phyloP scores from a whole-genome alignment of 176 grass and related monocot genomes.

The Avena insularis region DNA sequence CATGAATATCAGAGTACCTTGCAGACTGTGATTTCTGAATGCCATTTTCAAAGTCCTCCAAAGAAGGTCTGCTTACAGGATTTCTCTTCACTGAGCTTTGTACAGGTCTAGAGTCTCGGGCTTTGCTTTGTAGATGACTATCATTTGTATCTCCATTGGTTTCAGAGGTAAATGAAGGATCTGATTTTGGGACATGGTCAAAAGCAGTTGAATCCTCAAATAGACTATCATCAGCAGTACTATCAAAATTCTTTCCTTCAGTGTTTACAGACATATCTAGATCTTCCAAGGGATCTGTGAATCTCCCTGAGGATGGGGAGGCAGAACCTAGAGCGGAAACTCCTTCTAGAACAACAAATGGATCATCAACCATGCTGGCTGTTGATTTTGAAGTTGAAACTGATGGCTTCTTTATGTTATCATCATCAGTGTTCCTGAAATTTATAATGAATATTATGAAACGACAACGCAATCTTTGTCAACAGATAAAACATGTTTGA shows the following conservation, averaged over 20 bases:
- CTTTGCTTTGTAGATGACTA: constrained; percentile 40
- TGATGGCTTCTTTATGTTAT: constrained; percentile 49
- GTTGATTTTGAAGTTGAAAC: constrained; percentile 49
- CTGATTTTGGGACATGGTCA: constrained; percentile 55
- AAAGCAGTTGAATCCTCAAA: constrained; percentile 60
- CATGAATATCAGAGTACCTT: constrained; percentile 59
- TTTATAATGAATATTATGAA: constrained; percentile 31
- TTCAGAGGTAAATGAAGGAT: constrained; percentile 59
- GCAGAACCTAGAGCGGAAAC: constrained; percentile 53
- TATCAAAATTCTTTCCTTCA: constrained; percentile 48
- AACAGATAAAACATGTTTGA: not conserved
- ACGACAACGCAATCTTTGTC: not conserved
- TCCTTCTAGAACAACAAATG: constrained; percentile 79
- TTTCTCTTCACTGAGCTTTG: constrained; percentile 57
- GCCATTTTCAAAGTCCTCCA: constrained; percentile 57
- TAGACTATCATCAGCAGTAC: constrained; percentile 46
- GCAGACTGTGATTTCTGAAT: constrained; percentile 54
- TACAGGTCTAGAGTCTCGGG: constrained; percentile 52
- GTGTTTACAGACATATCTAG: constrained; percentile 45
- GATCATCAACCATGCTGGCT: constrained; percentile 55
- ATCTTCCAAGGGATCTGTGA: constrained; percentile 66
- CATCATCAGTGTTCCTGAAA: constrained; percentile 67
- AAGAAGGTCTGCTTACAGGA: constrained; percentile 46
- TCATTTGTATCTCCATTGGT: constrained; percentile 56
- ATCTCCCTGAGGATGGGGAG: constrained; percentile 58